Base-by-base conservation (phyloP, 495 filamentous ascomycete species). In the Podospora pseudoanserina region DNA sequence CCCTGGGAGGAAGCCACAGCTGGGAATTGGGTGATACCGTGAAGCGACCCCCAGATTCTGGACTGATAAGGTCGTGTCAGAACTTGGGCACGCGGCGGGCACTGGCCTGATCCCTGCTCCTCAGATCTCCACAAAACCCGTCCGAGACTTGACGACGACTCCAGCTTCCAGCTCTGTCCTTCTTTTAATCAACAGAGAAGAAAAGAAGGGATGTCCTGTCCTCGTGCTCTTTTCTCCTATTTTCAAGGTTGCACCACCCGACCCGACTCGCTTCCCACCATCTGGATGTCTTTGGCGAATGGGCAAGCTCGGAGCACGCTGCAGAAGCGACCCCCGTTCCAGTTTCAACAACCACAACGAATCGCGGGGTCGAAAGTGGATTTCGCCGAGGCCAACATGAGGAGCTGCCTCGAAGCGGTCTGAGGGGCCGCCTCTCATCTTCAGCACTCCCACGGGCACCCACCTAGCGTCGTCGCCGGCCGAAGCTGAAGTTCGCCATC, bases 331-430 rank as follows among this genome's bases (percentile, higher is more conserved):
- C 65, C 28, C 27, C 6, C 6, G 16, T 49, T 28, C 23, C 30
- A 26, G 26, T 61, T 26, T 23, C 30, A 18, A 61, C 26, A 26
- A 61, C 15, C 27, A 26, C 66, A 39, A 63, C 70, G 64, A 68
- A 71, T 71, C 64, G 70, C 67, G 70, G 70, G 70, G 67, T 68
- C 60, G 16, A 39, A 60, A 56, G 54, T 64, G 64, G 70, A 20
- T 39, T 54, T 26, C 27, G 70, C 70, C 70, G 68, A 71, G 70
- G 32, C 19, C 66, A 39, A 44, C 61, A 34, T 26, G 66, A 68
- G 54, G 66, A 60, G 60, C 55, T 67, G 65, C 57, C 63, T 58
- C 56, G 57, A 20, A 53, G 58, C 53, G 54, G 68, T 57, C 61
- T 39, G 58, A 19, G 39, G 39, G 39, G 39, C 39, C 39, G 55